These are phyloP conservation scores for Penicillium arizonense DNA, from an alignment of 495 filamentous ascomycete genomes.

Conservation along the genomic window DNA sequence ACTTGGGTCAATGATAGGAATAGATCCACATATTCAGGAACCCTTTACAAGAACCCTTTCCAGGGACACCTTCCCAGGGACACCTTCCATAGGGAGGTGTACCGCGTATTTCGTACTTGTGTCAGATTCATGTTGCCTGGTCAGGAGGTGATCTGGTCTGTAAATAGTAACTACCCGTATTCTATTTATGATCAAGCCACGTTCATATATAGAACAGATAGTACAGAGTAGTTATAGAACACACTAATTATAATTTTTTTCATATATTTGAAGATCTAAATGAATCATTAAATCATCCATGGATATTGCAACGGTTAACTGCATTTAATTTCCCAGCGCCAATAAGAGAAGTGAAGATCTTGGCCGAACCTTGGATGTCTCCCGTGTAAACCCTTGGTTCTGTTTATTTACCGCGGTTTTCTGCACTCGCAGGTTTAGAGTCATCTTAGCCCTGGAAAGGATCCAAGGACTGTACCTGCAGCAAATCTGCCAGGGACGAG, in stretches of 20 bases:
- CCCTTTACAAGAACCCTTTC: too few relatives aligned
- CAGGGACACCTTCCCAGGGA: too few relatives aligned
- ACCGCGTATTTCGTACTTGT: too few relatives aligned
- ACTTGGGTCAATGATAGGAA: conserved; percentile 11
- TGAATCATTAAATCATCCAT: not conserved
- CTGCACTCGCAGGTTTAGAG: not conserved
- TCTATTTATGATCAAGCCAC: not conserved
- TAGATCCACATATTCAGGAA: too few relatives aligned
- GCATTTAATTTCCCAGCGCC: not conserved
- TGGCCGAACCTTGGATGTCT: not conserved
- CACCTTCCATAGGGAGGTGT: too few relatives aligned
- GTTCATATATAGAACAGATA: not conserved
- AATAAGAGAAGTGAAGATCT: not conserved
- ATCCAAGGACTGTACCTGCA: not conserved
- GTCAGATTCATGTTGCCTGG: too few relatives aligned
- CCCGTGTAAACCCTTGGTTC: not conserved
- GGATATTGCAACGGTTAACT: not conserved
- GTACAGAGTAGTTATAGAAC: not conserved
- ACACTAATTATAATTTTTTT: not conserved
- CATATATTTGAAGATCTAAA: too few relatives aligned
- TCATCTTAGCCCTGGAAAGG: not conserved
- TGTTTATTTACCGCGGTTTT: not conserved
- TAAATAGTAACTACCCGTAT: conserved; percentile 18
- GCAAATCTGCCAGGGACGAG: not conserved
- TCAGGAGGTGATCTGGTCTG: conserved; percentile 11